Conservation (phyloP, 1,139 yeast species). For the Debaryomyces subglobosus region DNA sequence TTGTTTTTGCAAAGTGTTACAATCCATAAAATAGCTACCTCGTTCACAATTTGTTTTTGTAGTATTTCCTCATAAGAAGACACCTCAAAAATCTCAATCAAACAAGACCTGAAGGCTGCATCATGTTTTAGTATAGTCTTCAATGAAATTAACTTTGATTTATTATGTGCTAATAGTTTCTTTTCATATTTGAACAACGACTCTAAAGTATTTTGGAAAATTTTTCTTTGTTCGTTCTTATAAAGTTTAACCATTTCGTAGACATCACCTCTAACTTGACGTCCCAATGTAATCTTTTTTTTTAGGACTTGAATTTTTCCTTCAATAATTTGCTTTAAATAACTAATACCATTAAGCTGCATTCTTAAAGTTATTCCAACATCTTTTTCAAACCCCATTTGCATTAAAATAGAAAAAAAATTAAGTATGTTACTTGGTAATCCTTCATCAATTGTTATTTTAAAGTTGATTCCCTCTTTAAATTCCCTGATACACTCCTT, state of each 20-base stretch:
- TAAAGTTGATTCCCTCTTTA: constrained; percentile 12
- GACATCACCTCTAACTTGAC: constrained; percentile 3
- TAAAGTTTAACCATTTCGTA: constrained; percentile 8
- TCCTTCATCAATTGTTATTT: constrained; percentile 1
- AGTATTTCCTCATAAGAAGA: constrained; percentile 12
- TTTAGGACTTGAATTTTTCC: constrained; percentile 10
- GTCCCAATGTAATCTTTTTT: not conserved
- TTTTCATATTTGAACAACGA: constrained; percentile 11
- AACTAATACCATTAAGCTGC: constrained; percentile 10
- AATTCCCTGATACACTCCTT: constrained; percentile 3
- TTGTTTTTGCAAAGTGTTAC: constrained; percentile 10
- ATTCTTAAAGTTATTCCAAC: constrained; percentile 13
- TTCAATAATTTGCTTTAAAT: constrained; percentile 9
- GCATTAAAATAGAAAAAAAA: constrained; percentile 11
- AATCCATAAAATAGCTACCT: constrained; percentile 11
- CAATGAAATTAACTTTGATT: constrained; percentile 9
- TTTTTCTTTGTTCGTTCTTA: constrained; percentile 10
- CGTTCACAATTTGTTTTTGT: constrained; percentile 1
- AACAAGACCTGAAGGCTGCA: constrained; percentile 5
- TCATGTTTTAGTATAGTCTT: constrained; percentile 13
- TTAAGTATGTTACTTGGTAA: constrained; percentile 11
- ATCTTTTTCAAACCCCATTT: constrained; percentile 9
- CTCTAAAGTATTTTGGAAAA: constrained; percentile 12
- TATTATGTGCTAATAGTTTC: constrained; percentile 8
- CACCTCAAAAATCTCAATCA: constrained; percentile 4